A percentile compares a stretch with the other conserved stretches of the same genome.
These are phyloP conservation scores for Chaetomiaceae sp. DNA, from an alignment of 2,329 filamentous ascomycete genomes.

Conservation along the genomic window DNA sequence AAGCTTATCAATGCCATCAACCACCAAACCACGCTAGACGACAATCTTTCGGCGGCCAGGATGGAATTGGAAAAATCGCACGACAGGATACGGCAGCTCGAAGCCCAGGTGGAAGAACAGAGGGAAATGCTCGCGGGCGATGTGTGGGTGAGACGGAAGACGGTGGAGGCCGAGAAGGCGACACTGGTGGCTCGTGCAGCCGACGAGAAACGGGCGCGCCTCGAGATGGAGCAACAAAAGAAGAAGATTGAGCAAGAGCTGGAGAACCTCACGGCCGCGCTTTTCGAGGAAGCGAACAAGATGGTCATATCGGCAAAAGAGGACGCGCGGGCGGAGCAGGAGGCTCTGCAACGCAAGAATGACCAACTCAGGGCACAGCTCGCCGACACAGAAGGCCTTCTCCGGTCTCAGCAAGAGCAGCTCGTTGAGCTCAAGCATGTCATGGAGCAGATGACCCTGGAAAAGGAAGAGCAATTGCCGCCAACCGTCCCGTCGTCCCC, in stretches of 20 bases:
- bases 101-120: constrained; percentile 61
- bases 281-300: constrained; percentile 98
- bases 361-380: constrained; percentile 83
- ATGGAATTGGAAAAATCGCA: constrained; percentile 75
- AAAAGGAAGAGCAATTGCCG: constrained; percentile 66
- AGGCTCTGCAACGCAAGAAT: constrained; percentile 75
- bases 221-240: constrained; percentile 70
- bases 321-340: constrained; percentile 80
- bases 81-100: constrained; percentile 63
- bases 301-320: constrained; percentile 94
- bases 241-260: constrained; percentile 88
- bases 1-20: constrained; percentile 98
- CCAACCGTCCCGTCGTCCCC: constrained; percentile 81
- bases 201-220: constrained; percentile 63
- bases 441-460: constrained; percentile 78
- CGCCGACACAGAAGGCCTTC: constrained; percentile 76
- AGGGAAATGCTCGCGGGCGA: constrained; percentile 70
- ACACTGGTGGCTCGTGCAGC: constrained; percentile 54
- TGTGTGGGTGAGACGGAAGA: constrained; percentile 68
- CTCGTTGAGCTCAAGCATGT: constrained; percentile 85
- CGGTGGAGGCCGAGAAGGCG: constrained; percentile 68
- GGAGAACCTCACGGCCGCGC: constrained; percentile 79
- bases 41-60: constrained; percentile 75
- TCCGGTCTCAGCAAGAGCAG: constrained; percentile 90
- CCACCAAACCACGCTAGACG: constrained; percentile 86